Percentiles rank a stretch among this genome's conserved stretches.
Conservation (phyloP, 2,329 filamentous ascomycete species). For the Fusarium foetens region DNA sequence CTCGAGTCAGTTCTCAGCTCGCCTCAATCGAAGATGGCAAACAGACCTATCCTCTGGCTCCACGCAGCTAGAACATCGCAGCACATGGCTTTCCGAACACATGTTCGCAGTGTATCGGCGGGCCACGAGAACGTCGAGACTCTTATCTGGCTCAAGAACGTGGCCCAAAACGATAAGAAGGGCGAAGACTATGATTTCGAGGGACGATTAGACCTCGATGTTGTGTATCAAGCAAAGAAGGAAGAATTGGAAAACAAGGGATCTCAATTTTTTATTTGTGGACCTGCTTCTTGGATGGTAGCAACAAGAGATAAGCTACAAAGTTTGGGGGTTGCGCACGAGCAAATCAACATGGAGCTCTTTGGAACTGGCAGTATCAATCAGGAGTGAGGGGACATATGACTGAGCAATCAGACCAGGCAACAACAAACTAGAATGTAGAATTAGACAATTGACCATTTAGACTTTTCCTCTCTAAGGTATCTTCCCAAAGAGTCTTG, state of each 20-base stretch:
- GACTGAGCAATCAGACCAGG: not conserved
- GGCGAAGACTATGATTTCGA: not conserved
- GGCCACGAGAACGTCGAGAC: not conserved
- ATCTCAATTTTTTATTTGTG: not conserved
- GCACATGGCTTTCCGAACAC: not conserved
- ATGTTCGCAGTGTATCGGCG: not conserved
- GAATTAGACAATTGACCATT: not conserved
- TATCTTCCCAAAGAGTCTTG: accelerated
- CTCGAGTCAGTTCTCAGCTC: not conserved
- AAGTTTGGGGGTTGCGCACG: not conserved
- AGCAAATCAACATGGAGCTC: not conserved
- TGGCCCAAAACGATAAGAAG: not conserved
- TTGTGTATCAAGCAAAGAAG: not conserved
- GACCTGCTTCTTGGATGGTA: constrained; percentile 4
- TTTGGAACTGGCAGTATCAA: constrained; percentile 2
- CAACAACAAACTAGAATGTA: not conserved
- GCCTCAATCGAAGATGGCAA: not conserved
- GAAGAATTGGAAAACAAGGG: not conserved
- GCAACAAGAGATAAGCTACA: not conserved
- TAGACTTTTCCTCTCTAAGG: not conserved
- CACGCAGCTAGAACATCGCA: not conserved
- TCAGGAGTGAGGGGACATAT: not conserved
- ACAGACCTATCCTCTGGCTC: not conserved
- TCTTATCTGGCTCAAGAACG: not conserved
- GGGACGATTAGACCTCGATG: not conserved